Evolutionary conservation across 345 rosid species (phyloP).

Genomic region (Linum tenue): DNA sequence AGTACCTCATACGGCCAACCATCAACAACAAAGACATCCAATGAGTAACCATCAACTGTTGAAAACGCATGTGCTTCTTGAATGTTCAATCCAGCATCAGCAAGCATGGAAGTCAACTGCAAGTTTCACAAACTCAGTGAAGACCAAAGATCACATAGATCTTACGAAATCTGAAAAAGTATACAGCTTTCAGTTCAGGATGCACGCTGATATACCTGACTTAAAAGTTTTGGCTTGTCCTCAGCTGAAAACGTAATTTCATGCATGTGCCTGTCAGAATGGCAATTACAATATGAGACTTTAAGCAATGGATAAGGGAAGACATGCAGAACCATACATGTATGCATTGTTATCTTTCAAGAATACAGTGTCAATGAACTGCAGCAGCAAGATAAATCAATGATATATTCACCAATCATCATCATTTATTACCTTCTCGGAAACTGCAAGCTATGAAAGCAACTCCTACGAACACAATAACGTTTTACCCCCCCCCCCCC

Average conservation of each 20-base stretch:
- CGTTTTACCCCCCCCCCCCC: too few relatives aligned
- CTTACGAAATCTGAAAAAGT: background rate
- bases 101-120: constrained; percentile 54
- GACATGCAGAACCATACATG: too few relatives aligned
- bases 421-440: too few relatives aligned
- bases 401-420: background rate
- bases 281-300: constrained; percentile 12
- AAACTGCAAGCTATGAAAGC: too few relatives aligned
- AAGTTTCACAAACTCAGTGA: constrained; percentile 11
- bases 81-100: constrained; percentile 61
- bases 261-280: constrained; percentile 76
- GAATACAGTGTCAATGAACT: too few relatives aligned
- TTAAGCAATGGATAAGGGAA: too few relatives aligned
- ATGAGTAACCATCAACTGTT: constrained; percentile 54
- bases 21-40: constrained; percentile 69
- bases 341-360: too few relatives aligned
- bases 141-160: background rate
- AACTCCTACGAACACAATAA: too few relatives aligned
- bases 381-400: background rate
- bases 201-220: constrained; percentile 45
- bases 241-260: constrained; percentile 84
- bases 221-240: constrained; percentile 93
- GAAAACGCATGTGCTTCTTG: constrained; percentile 76
- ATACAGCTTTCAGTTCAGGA: background rate
- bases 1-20: constrained; percentile 51